phyloP scores from a whole-genome alignment of 2,329 filamentous ascomycete species.

The Calonectria pseudoreteaudii region DNA sequence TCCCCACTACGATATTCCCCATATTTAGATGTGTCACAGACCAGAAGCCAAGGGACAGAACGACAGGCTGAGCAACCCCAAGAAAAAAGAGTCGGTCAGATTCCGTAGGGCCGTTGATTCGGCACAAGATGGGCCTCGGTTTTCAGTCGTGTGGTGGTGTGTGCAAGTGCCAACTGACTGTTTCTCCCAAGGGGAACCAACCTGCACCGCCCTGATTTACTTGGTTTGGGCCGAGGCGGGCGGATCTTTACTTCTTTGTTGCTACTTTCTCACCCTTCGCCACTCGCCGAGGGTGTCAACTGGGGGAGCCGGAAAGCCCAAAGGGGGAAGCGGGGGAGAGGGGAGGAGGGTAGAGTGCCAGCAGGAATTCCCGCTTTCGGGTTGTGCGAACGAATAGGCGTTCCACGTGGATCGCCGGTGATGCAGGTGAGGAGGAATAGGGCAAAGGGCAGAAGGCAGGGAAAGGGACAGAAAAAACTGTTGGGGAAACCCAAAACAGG shows the following conservation, averaged over 20 bases:
- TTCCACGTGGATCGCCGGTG: constrained; percentile 31
- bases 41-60: not conserved
- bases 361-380: constrained; percentile 2
- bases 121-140: not conserved
- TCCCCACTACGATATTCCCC: not conserved
- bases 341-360: not conserved
- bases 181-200: not conserved
- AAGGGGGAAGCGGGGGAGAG: not conserved
- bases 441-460: not conserved
- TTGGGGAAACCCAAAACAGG: not conserved
- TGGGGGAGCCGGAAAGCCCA: not conserved
- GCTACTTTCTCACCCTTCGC: not conserved
- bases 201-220: not conserved
- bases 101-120: not conserved
- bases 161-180: not conserved
- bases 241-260: not conserved
- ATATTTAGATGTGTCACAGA: constrained; percentile 4
- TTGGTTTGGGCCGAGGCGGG: not conserved
- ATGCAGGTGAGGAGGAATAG: constrained; percentile 26
- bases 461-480: constrained; percentile 2
- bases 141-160: not conserved
- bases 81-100: not conserved
- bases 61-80: not conserved
- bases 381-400: constrained; percentile 31
- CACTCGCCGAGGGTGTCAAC: not conserved